Evolutionary conservation across 805 yeast species (phyloP), one percentile per base, ranked within the genome.

Genomic region (Saturnispora bothae): DNA sequence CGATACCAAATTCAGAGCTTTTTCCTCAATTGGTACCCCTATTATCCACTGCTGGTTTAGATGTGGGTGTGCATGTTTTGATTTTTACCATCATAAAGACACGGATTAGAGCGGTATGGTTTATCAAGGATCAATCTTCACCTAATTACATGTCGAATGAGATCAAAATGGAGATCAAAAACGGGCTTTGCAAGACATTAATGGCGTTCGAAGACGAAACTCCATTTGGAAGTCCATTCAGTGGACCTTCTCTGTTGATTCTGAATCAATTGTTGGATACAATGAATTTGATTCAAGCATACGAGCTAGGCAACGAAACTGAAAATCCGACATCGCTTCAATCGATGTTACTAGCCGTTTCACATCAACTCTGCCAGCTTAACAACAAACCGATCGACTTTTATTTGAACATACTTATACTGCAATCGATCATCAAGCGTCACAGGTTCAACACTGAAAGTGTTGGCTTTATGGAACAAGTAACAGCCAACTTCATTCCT

Each of bases 21-120:
- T 31, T 37, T 18, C 25, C 35, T 15, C 71, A 65, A 20, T 57
- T 71, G 42, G 56, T n/a, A n/a, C 28, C 63, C 18, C 25, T 22
- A 10, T 10, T 22, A 8, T 47, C 50, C 10, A 72, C 68, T 36
- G 48, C 50, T 9, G 45, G 56, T 15, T 54, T 69, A 13, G 63
- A 73, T 5, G 57, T 60, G 2, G 71, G 66, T 18, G 66, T 81
- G 35, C 71, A 77, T 48, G 63, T 74, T 34, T 83, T 94, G 10
- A 80, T 94, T 2, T 86, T 92, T 0, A 77, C 89, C 4, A 84
- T 75, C 57, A 73, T 85, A 57, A 89, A 89, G 56, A 88, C 89
- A 57, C 68, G 76, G 40, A 67, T 85, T 17, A 62, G 66, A 13
- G 66, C 72, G 27, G 66, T 71, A 36, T 88, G 96, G 96, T 48